Evolutionary conservation across 805 yeast genomes (phyloP).

Genomic region (Metschnikowia koreensis): DNA sequence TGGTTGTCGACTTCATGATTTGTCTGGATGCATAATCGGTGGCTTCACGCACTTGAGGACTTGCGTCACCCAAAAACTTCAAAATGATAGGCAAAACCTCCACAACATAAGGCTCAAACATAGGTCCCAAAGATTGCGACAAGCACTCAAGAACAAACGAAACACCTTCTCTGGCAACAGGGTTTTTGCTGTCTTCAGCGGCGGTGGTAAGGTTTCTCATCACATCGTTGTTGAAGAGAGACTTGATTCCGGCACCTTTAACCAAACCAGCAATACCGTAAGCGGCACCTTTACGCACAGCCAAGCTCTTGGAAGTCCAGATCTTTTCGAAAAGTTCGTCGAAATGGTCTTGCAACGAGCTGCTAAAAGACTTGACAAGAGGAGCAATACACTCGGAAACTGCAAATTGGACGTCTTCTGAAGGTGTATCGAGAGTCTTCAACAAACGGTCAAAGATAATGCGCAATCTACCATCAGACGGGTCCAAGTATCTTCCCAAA

Average conservation of each 20-base stretch:
- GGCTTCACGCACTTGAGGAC: constrained; percentile 83
- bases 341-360: constrained; percentile 52
- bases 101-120: constrained; percentile 91
- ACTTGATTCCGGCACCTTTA: constrained; percentile 81
- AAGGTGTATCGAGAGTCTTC: constrained; percentile 77
- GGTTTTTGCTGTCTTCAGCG: constrained; percentile 79
- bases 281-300: constrained; percentile 88
- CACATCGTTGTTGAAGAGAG: constrained; percentile 73
- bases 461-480: constrained; percentile 63
- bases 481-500: constrained; percentile 76
- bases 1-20: constrained; percentile 87
- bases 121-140: constrained; percentile 69
- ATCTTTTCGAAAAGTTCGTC: constrained; percentile 59
- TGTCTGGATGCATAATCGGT: constrained; percentile 82
- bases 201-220: constrained; percentile 76
- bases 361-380: constrained; percentile 57
- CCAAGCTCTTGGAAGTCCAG: constrained; percentile 46
- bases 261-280: constrained; percentile 94
- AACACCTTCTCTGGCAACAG: constrained; percentile 79
- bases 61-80: constrained; percentile 79
- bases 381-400: constrained; percentile 86
- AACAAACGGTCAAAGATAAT: constrained; percentile 68
- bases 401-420: constrained; percentile 87
- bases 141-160: constrained; percentile 82
- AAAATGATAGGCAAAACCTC: constrained; percentile 82